Percentiles rank a stretch among this genome's conserved stretches.
Evolutionary conservation across 495 filamentous ascomycete species (phyloP).

Genomic region (Daldinia vernicosa): DNA sequence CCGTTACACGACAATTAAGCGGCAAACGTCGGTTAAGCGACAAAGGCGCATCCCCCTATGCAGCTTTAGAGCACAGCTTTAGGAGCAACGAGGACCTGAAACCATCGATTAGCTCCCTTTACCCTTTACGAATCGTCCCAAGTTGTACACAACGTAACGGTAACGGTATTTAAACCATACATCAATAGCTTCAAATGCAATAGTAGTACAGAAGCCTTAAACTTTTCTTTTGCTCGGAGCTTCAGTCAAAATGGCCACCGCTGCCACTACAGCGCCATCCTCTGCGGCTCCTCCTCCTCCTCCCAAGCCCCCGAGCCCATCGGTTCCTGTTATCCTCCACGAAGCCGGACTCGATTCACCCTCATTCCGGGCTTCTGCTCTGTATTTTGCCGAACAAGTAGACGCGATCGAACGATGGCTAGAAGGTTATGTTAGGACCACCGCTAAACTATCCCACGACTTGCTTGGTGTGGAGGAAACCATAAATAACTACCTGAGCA

Average conservation of each 20-base stretch:
- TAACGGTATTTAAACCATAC: conserved; percentile 4
- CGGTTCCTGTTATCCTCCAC: conserved; percentile 83
- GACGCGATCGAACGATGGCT: conserved; percentile 94
- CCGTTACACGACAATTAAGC: conserved; percentile 1
- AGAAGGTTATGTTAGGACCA: conserved; percentile 81
- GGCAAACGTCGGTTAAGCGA: conserved; percentile 5
- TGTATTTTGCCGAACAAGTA: conserved; percentile 91
- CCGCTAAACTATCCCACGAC: conserved; percentile 80
- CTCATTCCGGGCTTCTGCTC: conserved; percentile 87
- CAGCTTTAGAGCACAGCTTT: background rate
- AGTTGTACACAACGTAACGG: conserved; percentile 6
- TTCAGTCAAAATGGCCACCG: conserved; percentile 32
- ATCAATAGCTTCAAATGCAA: conserved; percentile 23
- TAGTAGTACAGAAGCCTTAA: conserved; percentile 15
- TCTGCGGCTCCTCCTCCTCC: conserved; percentile 26
- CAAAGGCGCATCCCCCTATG: conserved; percentile 13
- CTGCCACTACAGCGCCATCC: conserved; percentile 21
- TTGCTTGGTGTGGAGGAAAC: conserved; percentile 71
- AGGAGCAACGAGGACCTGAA: background rate
- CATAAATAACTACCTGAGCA: conserved; percentile 77
- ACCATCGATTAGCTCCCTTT: background rate
- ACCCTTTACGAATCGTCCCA: background rate
- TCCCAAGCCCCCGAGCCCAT: conserved; percentile 48
- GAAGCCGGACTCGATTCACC: conserved; percentile 97
- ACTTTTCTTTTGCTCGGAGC: conserved; percentile 14